Percentiles rank a stretch among this genome's conserved stretches.
Conservation (phyloP, 768 basidiomycete genomes). For the Lactarius psammicola region DNA sequence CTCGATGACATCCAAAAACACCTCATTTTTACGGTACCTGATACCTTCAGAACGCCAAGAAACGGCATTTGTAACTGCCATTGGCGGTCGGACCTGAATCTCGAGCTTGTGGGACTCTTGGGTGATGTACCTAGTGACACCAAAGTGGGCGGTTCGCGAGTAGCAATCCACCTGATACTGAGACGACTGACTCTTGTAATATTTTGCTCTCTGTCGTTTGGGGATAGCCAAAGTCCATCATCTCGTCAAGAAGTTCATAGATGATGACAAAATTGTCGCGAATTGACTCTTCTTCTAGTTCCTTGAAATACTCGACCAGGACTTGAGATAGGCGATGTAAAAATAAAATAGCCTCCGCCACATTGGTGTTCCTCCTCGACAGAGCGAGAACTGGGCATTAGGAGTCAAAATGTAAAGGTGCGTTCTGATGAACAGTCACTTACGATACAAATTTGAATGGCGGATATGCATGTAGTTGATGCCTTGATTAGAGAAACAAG, state of each 20-base stretch:
- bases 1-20: slow-evolving; percentile 97
- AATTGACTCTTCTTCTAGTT: slow-evolving; percentile 98
- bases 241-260: slow-evolving; percentile 97
- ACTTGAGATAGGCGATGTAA: slow-evolving; percentile 91
- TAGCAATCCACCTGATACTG: not conserved
- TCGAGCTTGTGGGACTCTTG: slow-evolving; percentile 98
- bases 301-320: slow-evolving; percentile 98
- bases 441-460: slow-evolving; percentile 95
- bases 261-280: slow-evolving; percentile 99
- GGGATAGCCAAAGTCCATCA: slow-evolving; percentile 99
- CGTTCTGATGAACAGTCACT: slow-evolving; percentile 36
- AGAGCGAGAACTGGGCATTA: slow-evolving; percentile 76
- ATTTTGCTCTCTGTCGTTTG: slow-evolving; percentile 99
- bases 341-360: slow-evolving; percentile 94
- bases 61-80: slow-evolving; percentile 97
- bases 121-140: slow-evolving; percentile 79
- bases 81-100: slow-evolving; percentile 78
- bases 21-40: slow-evolving; percentile 97
- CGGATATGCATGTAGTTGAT: slow-evolving; percentile 99
- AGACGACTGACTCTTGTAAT: slow-evolving; percentile 70
- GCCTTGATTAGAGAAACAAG: slow-evolving; percentile 93
- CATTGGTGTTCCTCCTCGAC: slow-evolving; percentile 94
- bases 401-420: not conserved
- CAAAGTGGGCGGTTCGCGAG: not conserved
- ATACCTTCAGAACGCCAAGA: slow-evolving; percentile 99